Conservation (phyloP, 495 filamentous ascomycete species). For the Wilcoxina mikolae region DNA sequence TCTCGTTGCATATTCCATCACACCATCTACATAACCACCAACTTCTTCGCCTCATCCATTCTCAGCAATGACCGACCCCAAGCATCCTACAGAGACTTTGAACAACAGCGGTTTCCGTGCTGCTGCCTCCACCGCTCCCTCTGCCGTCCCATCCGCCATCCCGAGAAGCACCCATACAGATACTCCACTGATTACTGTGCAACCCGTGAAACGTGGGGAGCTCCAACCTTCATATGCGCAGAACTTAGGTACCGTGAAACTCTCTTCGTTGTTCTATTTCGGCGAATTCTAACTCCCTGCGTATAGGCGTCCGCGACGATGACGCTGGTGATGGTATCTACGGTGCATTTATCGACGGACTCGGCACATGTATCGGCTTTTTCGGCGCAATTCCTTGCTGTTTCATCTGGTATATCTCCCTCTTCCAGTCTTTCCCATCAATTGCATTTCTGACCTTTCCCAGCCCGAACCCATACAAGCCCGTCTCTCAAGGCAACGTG, state of each 20-base stretch:
- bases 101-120: background rate
- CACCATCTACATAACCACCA: too few species aligned
- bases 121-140: background rate
- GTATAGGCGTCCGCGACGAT: conserved; percentile 32
- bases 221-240: conserved; percentile 81
- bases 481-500: conserved; percentile 82
- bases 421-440: background rate
- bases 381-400: conserved; percentile 86
- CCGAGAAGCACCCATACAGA: conserved; percentile 6
- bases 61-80: too few species aligned
- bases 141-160: conserved; percentile 13
- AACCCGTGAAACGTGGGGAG: conserved; percentile 67
- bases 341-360: conserved; percentile 47
- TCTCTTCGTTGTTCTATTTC: too few species aligned
- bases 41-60: too few species aligned
- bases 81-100: too few species aligned
- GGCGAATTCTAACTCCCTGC: too few species aligned
- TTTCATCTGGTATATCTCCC: conserved; percentile 31
- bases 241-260: conserved; percentile 39
- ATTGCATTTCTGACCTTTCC: conserved; percentile 12
- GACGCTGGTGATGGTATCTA: conserved; percentile 51
- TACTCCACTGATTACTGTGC: conserved; percentile 50
- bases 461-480: conserved; percentile 95
- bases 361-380: conserved; percentile 65
- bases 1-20: too few species aligned